Evolutionary conservation across 1,284 basidiomycete genomes (phyloP).

Genomic region (Cutaneotrichosporon sp.): DNA sequence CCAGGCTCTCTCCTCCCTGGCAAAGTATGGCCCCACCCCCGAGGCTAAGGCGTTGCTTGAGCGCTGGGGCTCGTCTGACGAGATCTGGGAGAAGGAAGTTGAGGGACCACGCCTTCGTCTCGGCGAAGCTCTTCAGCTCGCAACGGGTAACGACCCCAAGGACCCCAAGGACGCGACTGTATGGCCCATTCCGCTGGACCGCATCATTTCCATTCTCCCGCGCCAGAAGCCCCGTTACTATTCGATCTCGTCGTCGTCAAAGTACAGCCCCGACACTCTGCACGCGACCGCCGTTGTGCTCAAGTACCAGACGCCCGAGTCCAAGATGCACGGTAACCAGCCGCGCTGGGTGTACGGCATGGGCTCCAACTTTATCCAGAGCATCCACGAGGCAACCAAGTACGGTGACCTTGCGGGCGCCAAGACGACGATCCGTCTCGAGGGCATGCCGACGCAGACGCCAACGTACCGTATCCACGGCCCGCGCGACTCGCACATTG

Average conservation of each 20-base stretch:
- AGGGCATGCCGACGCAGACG: conserved; percentile 5
- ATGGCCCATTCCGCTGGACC: conserved; percentile 92
- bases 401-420: conserved; percentile 2
- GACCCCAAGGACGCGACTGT: conserved; percentile 56
- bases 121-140: conserved; percentile 79
- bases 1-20: conserved; percentile 79
- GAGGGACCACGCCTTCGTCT: conserved; percentile 78
- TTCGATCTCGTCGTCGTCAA: conserved; percentile 96
- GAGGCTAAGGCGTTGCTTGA: conserved; percentile 69
- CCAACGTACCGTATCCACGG: conserved; percentile 83
- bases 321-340: conserved; percentile 51
- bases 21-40: conserved; percentile 79
- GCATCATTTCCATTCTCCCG: conserved; percentile 85
- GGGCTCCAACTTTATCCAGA: conserved; percentile 84
- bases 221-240: conserved; percentile 97
- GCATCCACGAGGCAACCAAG: conserved; percentile 66
- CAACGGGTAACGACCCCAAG: conserved; percentile 65
- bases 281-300: conserved; percentile 94
- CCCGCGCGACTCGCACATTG: conserved; percentile 71
- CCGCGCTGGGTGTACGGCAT: conserved; percentile 68
- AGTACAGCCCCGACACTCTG: conserved; percentile 77
- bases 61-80: conserved; percentile 78
- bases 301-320: conserved; percentile 70
- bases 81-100: conserved; percentile 70
- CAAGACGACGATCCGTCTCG: conserved; percentile 4